Evolutionary conservation across 257 asterid species (phyloP).

Genomic region (Solanum lycopersicoides): DNA sequence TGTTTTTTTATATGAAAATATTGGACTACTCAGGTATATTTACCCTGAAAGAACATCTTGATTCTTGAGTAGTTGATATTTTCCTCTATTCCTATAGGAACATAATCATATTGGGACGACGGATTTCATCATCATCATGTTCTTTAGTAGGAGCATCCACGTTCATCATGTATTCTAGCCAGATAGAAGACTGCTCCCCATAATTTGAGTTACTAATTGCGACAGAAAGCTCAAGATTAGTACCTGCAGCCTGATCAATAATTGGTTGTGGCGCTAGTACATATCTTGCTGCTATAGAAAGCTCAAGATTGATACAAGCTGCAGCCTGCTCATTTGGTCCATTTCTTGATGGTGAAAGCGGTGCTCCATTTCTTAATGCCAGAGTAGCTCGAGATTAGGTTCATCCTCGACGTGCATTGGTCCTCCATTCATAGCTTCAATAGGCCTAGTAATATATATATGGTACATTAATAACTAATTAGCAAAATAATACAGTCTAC

Average conservation of each 20-base stretch:
- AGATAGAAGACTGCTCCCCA: background rate
- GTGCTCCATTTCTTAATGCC: background rate
- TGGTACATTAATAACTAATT: background rate
- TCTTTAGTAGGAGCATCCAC: background rate
- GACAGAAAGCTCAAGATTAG: background rate
- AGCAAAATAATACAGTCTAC: background rate
- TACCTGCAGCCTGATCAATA: background rate
- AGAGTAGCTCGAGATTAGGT: background rate
- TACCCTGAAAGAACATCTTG: too few relatives aligned
- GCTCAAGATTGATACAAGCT: background rate
- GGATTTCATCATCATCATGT: background rate
- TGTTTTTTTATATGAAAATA: too few relatives aligned
- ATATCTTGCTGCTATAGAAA: background rate
- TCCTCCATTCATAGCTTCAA: background rate
- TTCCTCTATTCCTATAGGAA: background rate
- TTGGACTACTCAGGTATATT: too few relatives aligned
- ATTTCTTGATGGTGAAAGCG: background rate
- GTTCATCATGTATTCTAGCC: background rate
- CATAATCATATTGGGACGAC: background rate
- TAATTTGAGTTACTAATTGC: background rate
- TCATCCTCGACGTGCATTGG: background rate
- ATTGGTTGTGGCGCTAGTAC: background rate
- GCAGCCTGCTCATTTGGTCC: background rate
- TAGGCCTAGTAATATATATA: background rate
- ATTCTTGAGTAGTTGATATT: background rate